phyloP scores from a whole-genome alignment of 352 stramenopile genomes.

The Pythium myriotylum region DNA sequence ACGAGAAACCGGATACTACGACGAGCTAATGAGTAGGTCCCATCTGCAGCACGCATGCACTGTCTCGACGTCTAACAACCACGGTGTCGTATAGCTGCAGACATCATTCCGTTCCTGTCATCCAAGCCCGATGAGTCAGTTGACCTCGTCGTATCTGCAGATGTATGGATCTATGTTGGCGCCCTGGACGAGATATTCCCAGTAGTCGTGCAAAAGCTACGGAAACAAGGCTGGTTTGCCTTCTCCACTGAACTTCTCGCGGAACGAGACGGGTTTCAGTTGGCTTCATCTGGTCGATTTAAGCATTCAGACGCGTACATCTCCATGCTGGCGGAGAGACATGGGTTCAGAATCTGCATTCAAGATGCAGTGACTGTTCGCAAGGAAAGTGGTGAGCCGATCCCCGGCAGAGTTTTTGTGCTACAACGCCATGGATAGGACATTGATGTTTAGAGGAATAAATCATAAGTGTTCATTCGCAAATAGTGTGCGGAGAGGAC shows the following conservation, averaged over 20 bases:
- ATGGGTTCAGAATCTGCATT: slow-evolving; percentile 44
- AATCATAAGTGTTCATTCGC: slow-evolving; percentile 21
- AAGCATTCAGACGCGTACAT: slow-evolving; percentile 79
- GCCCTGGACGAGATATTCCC: slow-evolving; percentile 64
- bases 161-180: slow-evolving; percentile 90
- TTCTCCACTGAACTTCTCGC: slow-evolving; percentile 73
- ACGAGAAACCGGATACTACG: slow-evolving; percentile 57
- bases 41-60: too few relatives aligned
- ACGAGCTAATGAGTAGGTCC: slow-evolving; percentile 73
- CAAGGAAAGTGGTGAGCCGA: slow-evolving; percentile 76
- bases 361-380: slow-evolving; percentile 57
- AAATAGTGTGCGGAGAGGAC: neutral
- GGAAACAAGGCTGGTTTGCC: slow-evolving; percentile 44
- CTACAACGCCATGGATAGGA: slow-evolving; percentile 29
- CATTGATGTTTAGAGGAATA: slow-evolving; percentile 1
- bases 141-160: slow-evolving; percentile 71
- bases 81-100: slow-evolving; percentile 43
- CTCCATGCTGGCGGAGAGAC: slow-evolving; percentile 31
- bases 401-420: slow-evolving; percentile 67
- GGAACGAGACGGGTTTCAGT: slow-evolving; percentile 35
- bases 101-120: slow-evolving; percentile 60
- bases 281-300: slow-evolving; percentile 76
- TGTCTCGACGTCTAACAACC: neutral
- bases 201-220: slow-evolving; percentile 49
- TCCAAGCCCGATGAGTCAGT: slow-evolving; percentile 43